These are phyloP conservation scores for Diaporthe humulicola DNA, from an alignment of 2,329 filamentous ascomycete genomes.

Conservation along the genomic window DNA sequence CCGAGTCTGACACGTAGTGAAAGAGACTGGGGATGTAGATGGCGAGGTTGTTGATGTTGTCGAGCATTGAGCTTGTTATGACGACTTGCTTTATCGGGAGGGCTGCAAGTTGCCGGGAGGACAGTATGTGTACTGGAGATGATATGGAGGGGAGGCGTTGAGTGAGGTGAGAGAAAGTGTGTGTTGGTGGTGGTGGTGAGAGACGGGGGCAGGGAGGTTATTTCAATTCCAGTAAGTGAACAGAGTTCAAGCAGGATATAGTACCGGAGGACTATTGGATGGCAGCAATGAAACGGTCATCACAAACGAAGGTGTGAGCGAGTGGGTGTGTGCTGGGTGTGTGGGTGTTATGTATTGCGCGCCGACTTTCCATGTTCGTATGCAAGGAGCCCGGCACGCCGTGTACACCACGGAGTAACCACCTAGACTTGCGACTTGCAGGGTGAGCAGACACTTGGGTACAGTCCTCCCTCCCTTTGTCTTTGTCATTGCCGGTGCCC, in stretches of 20 bases:
- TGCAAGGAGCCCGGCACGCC: conserved; percentile 35
- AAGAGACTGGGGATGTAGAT: conserved; percentile 38
- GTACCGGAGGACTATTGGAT: conserved; percentile 7
- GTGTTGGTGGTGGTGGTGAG: background rate
- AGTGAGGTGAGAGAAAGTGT: background rate
- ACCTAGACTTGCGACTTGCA: background rate
- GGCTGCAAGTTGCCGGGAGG: conserved; percentile 13
- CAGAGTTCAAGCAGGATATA: background rate
- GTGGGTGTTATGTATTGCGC: conserved; percentile 34
- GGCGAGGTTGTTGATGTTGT: conserved; percentile 39
- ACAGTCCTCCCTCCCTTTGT: conserved; percentile 6
- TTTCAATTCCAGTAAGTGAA: conserved; percentile 14
- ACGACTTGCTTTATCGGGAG: background rate
- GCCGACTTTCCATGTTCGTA: conserved; percentile 27
- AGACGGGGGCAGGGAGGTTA: conserved; percentile 18
- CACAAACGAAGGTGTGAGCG: conserved; percentile 23
- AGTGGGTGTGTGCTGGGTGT: conserved; percentile 24
- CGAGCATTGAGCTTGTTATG: conserved; percentile 35
- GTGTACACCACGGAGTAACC: background rate
- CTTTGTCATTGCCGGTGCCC: conserved; percentile 22
- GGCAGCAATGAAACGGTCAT: conserved; percentile 24
- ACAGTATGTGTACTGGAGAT: background rate
- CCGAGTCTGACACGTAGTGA: conserved; percentile 36
- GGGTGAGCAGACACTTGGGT: conserved; percentile 1
- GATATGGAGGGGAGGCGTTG: background rate